Evolutionary conservation across 2,329 filamentous ascomycete species (phyloP).

Genomic region (Colletotrichum phormii): DNA sequence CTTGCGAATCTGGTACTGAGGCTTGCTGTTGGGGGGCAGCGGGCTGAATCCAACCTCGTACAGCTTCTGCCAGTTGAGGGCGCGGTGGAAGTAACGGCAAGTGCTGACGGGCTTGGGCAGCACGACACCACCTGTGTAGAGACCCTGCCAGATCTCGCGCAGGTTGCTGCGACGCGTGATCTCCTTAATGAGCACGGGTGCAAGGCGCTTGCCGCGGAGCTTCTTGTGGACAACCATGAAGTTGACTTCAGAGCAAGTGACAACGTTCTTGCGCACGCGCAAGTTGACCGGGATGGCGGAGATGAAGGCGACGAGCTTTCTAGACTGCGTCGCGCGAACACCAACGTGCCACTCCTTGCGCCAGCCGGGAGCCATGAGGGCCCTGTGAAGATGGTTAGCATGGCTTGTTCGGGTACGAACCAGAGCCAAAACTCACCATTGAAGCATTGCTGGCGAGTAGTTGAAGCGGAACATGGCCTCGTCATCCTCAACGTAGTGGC

Average conservation of each 20-base stretch:
- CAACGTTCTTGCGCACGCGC: constrained; percentile 78
- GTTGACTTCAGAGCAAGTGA: constrained; percentile 93
- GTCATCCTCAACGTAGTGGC: constrained; percentile 97
- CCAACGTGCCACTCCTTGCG: constrained; percentile 94
- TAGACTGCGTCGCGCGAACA: constrained; percentile 84
- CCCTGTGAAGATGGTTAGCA: constrained; percentile 65
- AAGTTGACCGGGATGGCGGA: constrained; percentile 90
- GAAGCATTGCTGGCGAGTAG: constrained; percentile 88
- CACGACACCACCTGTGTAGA: constrained; percentile 94
- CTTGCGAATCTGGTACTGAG: constrained; percentile 84
- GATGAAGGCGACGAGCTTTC: constrained; percentile 94
- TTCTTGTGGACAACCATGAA: constrained; percentile 99
- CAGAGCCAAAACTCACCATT: constrained; percentile 73
- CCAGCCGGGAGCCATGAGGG: constrained; percentile 95
- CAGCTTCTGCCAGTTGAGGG: constrained; percentile 95
- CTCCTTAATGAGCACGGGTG: constrained; percentile 96
- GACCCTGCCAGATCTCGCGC: constrained; percentile 89
- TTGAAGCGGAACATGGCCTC: constrained; percentile 98
- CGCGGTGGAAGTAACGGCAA: constrained; percentile 94
- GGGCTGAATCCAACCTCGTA: constrained; percentile 96
- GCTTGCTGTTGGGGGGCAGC: constrained; percentile 85
- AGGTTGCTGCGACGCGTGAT: constrained; percentile 93
- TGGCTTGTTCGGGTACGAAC: background rate
- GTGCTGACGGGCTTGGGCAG: constrained; percentile 93
- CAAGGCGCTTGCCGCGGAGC: constrained; percentile 89